These are phyloP conservation scores for Neofusicoccum laricinum DNA, from an alignment of 2,329 filamentous ascomycete species.

Conservation along the genomic window DNA sequence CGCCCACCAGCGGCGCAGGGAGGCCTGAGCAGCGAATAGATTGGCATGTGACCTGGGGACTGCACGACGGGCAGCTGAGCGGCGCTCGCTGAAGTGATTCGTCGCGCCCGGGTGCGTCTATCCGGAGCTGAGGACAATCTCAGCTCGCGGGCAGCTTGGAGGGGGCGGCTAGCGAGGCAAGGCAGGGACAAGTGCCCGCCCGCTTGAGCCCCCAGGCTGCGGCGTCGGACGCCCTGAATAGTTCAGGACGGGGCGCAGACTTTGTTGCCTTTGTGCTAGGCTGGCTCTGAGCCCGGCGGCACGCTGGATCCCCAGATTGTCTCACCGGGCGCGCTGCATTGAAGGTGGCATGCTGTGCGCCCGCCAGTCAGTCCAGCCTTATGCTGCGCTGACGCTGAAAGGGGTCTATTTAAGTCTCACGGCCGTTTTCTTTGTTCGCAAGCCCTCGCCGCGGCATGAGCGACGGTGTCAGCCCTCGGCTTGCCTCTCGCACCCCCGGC, in stretches of 20 bases:
- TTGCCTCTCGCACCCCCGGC: neutral
- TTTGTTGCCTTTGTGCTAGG: neutral
- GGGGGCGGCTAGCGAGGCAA: neutral
- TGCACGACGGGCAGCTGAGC: conserved; percentile 10
- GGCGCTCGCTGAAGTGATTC: neutral
- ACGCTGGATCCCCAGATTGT: neutral
- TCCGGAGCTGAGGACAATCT: neutral
- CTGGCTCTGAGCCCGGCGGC: neutral
- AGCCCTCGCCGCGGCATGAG: neutral
- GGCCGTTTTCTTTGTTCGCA: neutral
- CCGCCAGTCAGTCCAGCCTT: neutral
- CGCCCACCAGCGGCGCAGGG: neutral
- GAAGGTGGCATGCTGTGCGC: neutral
- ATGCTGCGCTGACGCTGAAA: neutral
- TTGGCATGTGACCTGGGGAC: neutral
- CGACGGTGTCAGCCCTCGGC: neutral
- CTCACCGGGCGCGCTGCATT: conserved; percentile 1
- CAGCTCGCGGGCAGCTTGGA: neutral
- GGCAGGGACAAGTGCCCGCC: neutral
- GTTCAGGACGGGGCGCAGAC: neutral
- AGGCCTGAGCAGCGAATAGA: conserved; percentile 9
- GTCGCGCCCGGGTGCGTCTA: neutral
- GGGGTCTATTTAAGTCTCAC: neutral
- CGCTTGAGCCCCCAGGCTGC: too few relatives aligned
- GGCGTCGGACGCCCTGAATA: too few relatives aligned